Evolutionary conservation across 2,329 filamentous ascomycete genomes (phyloP).

Genomic region (Aspergillus jensenii): DNA sequence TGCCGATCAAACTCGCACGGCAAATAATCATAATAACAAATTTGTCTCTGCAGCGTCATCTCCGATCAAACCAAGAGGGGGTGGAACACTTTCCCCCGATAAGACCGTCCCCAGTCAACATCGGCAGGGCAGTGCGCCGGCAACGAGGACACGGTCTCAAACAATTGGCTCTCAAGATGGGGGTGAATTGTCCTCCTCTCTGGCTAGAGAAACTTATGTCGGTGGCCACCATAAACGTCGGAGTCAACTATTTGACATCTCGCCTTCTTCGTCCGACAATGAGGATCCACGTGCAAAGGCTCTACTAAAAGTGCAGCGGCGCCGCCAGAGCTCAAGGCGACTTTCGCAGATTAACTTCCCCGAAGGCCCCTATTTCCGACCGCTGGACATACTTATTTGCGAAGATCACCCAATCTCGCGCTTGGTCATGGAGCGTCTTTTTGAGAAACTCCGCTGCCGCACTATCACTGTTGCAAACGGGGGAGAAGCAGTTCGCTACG

Average conservation of each 20-base stretch:
- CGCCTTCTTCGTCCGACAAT: conserved; percentile 95
- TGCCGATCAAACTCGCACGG: conserved; percentile 68
- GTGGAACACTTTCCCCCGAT: conserved; percentile 54
- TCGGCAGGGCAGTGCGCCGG: conserved; percentile 63
- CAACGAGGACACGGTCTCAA: conserved; percentile 75
- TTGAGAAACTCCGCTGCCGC: conserved; percentile 92
- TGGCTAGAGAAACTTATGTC: conserved; percentile 62
- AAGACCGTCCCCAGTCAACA: conserved; percentile 60
- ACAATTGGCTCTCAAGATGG: conserved; percentile 94
- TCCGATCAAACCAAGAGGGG: conserved; percentile 48
- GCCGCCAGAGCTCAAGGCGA: conserved; percentile 91
- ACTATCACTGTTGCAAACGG: conserved; percentile 91
- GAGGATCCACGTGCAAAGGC: conserved; percentile 91
- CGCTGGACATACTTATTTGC: conserved; percentile 91
- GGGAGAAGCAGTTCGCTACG: conserved; percentile 86
- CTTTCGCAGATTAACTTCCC: conserved; percentile 87
- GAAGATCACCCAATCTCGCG: conserved; percentile 96
- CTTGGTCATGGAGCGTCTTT: conserved; percentile 96
- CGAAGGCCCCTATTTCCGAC: conserved; percentile 82
- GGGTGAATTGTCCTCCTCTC: conserved; percentile 61
- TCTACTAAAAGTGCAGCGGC: conserved; percentile 84
- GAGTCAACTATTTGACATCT: conserved; percentile 94
- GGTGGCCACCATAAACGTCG: conserved; percentile 80
- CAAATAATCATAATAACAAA: conserved; percentile 49
- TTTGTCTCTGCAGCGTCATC: conserved; percentile 55